Conservation (phyloP, 352 stramenopile genomes). For the Globisporangium carolinianum region DNA sequence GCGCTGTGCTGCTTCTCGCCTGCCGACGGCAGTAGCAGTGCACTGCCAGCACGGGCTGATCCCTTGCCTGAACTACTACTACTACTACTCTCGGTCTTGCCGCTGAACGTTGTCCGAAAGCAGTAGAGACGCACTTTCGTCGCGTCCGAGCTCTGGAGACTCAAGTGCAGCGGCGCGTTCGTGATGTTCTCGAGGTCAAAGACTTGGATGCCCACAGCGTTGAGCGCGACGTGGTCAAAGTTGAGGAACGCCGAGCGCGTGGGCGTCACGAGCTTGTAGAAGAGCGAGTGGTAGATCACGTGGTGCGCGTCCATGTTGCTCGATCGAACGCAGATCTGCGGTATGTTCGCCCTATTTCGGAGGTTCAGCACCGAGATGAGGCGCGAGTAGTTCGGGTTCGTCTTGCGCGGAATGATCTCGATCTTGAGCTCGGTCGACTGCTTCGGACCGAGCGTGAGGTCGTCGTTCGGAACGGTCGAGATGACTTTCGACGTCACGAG, state of each 20-base stretch:
- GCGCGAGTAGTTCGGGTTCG: conserved; percentile 85
- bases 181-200: conserved; percentile 89
- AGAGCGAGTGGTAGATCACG: conserved; percentile 88
- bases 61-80: not conserved
- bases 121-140: conserved; percentile 69
- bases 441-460: conserved; percentile 81
- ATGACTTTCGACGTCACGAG: conserved; percentile 87
- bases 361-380: conserved; percentile 85
- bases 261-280: conserved; percentile 85
- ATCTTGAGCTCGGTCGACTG: conserved; percentile 86
- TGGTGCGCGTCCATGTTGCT: conserved; percentile 90
- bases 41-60: not conserved
- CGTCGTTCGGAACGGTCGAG: conserved; percentile 83
- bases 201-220: conserved; percentile 80
- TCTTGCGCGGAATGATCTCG: conserved; percentile 87
- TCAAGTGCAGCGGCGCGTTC: conserved; percentile 70
- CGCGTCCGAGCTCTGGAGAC: conserved; percentile 68
- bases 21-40: conserved; percentile 2
- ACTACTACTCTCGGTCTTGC: not conserved
- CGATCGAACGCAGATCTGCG: conserved; percentile 81
- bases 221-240: conserved; percentile 83
- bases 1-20: conserved; percentile 1
- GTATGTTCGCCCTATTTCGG: conserved; percentile 83
- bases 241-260: conserved; percentile 83
- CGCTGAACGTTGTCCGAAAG: conserved; percentile 36